Base-by-base conservation (phyloP, 257 asterid genomes). In the Cordia subcordata region DNA sequence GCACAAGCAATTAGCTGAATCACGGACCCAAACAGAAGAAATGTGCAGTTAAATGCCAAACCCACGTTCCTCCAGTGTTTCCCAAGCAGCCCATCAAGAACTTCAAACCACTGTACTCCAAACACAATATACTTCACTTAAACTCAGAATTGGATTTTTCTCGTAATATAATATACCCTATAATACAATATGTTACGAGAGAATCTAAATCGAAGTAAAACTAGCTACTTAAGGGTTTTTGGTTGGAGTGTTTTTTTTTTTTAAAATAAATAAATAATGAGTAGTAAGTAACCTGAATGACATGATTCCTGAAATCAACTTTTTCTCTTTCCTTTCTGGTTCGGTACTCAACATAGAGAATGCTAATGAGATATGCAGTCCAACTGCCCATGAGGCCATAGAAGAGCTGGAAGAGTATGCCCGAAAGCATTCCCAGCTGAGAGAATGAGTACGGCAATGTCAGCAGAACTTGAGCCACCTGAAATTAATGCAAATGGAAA, bases 1-100 rank as follows among this genome's bases (percentile, higher is more conserved):
- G 98, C 98, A 81, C 98, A 90, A 57, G 96, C 98, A 19, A 90
- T 90, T 82, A 90, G 98, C 61, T 90, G 98, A 71, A 90, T 90
- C 27, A 90, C 98, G 49, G 96, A 87, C 74, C 97, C 97, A 81
- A 90, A 90, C 70, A 90, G 76, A 71, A 90, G 97, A 61, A 90
- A 90, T 11, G 98, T 90, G 84, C 98, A 90, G 60, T 87, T 90
- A 68, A 90, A 90, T 3, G 87, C 96, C 85, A 90, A 81, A 11
- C 98, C 98, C 80, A 87, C 90, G 83, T 87, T 90, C 85, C 95
- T 86, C 97, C 97, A 89, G 62, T 86, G 85, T 61, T 86, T 86
- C 32, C 96, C 96, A 0, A 89, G 89, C 0, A 89, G 81, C 59
- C 97, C 97, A 58, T 89, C 97, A 80, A 89, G 94, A 72, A 89